A percentile compares a stretch with the other conserved stretches of the same genome.
Conservation (phyloP, 768 basidiomycete genomes). For the Inosperma sp. region DNA sequence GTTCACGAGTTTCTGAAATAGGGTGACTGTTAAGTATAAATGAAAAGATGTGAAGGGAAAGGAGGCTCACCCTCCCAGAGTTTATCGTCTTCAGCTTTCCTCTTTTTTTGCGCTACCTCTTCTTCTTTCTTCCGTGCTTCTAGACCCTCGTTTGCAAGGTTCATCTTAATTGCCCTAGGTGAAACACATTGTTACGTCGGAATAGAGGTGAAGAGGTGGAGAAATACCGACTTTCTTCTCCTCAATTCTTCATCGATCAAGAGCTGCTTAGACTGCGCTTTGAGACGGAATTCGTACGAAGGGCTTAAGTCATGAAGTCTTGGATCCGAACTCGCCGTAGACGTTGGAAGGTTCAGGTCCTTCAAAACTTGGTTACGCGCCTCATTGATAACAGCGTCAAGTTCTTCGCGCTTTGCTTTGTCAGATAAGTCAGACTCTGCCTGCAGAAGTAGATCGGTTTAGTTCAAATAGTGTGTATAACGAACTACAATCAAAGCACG, state of each 20-base stretch:
- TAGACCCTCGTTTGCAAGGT: conserved; percentile 84
- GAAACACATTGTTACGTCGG: conserved; percentile 7
- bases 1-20: conserved; percentile 60
- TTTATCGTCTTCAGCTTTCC: conserved; percentile 86
- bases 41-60: neutral
- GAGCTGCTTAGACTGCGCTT: conserved; percentile 73
- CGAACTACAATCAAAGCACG: conserved; percentile 6
- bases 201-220: neutral
- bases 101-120: conserved; percentile 68
- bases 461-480: neutral
- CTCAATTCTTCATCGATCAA: conserved; percentile 88
- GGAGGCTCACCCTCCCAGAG: conserved; percentile 73
- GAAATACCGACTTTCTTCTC: conserved; percentile 63
- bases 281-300: conserved; percentile 61
- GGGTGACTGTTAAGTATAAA: neutral
- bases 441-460: conserved; percentile 34
- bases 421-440: conserved; percentile 83
- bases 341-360: conserved; percentile 53
- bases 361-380: conserved; percentile 69
- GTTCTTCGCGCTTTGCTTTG: conserved; percentile 70
- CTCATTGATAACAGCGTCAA: conserved; percentile 74
- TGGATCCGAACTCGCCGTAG: conserved; percentile 55
- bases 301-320: conserved; percentile 54
- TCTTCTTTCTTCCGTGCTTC: conserved; percentile 94
- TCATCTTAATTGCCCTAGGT: conserved; percentile 84